Base-by-base conservation (phyloP, 2,329 filamentous ascomycete species). In the Aureobasidium pullulans region DNA sequence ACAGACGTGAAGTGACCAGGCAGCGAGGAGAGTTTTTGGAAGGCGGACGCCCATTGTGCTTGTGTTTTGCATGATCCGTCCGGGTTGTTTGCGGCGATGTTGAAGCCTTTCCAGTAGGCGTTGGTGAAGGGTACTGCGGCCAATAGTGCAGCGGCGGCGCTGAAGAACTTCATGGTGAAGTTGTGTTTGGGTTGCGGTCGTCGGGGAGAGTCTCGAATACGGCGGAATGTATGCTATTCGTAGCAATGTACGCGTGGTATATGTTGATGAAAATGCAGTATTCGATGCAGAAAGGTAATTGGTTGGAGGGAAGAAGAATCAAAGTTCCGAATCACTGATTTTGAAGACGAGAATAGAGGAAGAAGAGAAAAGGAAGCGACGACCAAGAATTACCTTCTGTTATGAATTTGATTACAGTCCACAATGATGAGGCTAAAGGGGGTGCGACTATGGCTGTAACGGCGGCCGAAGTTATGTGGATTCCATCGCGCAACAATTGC, bases 1-100 rank as follows among this genome's bases (percentile, higher is more conserved):
- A 84, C 79, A 60, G 80, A 75, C 66, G 78, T 81, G 76, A 84
- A 85, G 64, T 73, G 74, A 61, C 81, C 80, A 9, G 81, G 81
- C 29, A 74, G 68, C 15, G 63, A 65, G 61, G 72, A 71, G 50
- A 76, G 63, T n/a, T 68, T 68, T 49, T 68, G 67, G 66, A 76
- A 73, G 34, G 73, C 71, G 11, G 60, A 60, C 4, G 59, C 62
- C 71, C 71, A 75, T 57, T 76, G 66, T 9, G 63, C 74, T 43
- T 65, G 66, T 36, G 67, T 68, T 57, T 75, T 75, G 69, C 74
- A 76, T 31, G 67, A 68, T 23, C 74, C 73, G 47, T 74, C 71
- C 9, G 64, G 57, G 60, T 73, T 72, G 59, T 69, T 74, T 19
- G 75, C 73, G 50, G 69, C 72, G 11, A 73, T 66, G 62, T 76